phyloP scores from a whole-genome alignment of 192 early-diverging fungal species.

The Chytriomyces confervae region DNA sequence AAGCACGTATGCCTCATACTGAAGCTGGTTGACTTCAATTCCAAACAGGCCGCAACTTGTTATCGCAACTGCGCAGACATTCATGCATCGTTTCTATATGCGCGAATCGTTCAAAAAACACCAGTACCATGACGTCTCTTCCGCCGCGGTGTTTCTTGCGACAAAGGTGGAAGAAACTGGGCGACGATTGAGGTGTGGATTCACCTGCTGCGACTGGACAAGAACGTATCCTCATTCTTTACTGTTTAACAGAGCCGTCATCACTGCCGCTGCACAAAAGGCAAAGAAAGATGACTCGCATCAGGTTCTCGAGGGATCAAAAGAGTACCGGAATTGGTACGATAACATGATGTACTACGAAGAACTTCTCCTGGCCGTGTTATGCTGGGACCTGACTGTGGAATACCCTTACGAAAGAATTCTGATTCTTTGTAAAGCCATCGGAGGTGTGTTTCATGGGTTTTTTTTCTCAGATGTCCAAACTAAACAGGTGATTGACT shows the following conservation, averaged over 20 bases:
- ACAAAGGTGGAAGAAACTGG: constrained; percentile 41
- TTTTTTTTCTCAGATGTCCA: constrained; percentile 9
- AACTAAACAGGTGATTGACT: background rate
- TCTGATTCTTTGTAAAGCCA: constrained; percentile 15
- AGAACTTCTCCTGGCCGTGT: constrained; percentile 32
- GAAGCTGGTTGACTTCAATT: background rate
- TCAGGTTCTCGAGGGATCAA: constrained; percentile 25
- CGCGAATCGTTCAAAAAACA: constrained; percentile 42
- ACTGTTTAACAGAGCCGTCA: background rate
- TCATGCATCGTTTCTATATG: constrained; percentile 51
- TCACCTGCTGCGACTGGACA: background rate
- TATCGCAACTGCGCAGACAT: constrained; percentile 37
- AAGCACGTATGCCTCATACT: background rate
- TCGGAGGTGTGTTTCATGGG: constrained; percentile 1
- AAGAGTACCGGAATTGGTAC: constrained; percentile 34
- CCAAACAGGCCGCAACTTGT: constrained; percentile 3
- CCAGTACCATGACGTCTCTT: constrained; percentile 39
- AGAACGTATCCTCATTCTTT: background rate
- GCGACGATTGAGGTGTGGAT: constrained; percentile 1
- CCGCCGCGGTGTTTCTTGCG: constrained; percentile 35
- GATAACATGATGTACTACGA: constrained; percentile 44
- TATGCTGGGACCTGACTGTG: constrained; percentile 42
- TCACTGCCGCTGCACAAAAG: constrained; percentile 4
- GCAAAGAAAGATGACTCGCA: constrained; percentile 27
- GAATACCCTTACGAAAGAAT: constrained; percentile 35